Evolutionary conservation across 73 alveolate species (phyloP).

Genomic region (Paramecium octaurelia): DNA sequence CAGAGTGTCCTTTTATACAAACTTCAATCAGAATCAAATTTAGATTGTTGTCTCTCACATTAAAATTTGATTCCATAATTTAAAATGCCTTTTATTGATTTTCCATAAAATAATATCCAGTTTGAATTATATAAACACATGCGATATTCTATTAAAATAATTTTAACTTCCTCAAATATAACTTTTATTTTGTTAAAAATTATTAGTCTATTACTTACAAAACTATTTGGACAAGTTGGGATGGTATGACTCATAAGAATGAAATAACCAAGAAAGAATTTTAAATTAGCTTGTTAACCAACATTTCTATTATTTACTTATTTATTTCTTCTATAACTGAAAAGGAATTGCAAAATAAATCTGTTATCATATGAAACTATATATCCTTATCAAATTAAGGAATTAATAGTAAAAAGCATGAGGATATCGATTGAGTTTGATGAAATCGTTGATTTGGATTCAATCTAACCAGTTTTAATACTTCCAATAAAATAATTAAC

Average conservation of each 20-base stretch:
- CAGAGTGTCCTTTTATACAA: neutral
- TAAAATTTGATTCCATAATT: neutral
- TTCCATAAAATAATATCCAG: neutral
- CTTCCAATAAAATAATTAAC: slow-evolving; percentile 15
- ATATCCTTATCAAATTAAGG: neutral
- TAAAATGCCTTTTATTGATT: neutral
- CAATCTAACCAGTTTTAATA: neutral
- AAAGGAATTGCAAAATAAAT: neutral
- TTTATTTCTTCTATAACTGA: too few relatives aligned
- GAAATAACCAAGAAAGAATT: neutral
- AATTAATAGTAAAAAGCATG: slow-evolving; percentile 36
- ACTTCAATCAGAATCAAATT: neutral
- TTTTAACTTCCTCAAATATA: neutral
- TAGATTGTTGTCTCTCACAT: neutral
- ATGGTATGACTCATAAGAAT: neutral
- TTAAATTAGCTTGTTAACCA: neutral
- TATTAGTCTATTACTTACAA: neutral
- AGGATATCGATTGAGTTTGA: slow-evolving; percentile 17
- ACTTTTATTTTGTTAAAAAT: neutral
- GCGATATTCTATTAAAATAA: neutral
- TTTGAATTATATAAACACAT: slow-evolving; percentile 9
- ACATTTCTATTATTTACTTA: too few relatives aligned
- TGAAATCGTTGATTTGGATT: slow-evolving; percentile 30
- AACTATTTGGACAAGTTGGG: neutral
- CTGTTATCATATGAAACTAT: neutral